Evolutionary conservation across 352 stramenopile species (phyloP), one percentile per base, ranked within the genome.

Genomic region (Phytopythium ostracodes): DNA sequence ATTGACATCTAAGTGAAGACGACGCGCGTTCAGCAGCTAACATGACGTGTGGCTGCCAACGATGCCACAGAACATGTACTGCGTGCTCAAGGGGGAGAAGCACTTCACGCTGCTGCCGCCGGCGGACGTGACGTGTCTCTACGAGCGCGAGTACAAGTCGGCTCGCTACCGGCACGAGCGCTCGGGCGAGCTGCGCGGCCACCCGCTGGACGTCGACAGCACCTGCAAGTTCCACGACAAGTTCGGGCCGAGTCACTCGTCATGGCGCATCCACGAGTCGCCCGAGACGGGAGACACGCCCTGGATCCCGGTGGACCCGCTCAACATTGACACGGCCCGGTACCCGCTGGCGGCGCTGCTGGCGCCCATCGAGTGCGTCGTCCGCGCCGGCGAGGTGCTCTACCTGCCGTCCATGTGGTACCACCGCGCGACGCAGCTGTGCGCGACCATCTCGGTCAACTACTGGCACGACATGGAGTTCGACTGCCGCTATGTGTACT

Each of bases 11-110:
- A n/a, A n/a, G n/a, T n/a, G n/a, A n/a, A n/a, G n/a, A n/a, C n/a
- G n/a, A n/a, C n/a, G n/a, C 10, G 60, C 22, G 27, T 14, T 2
- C 6, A 4, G 18, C 18, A 8, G 31, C 56, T 55, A 38, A 15
- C 11, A 25, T 50, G n/a, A 58, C 25, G 9, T 31, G 14, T 10
- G 17, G 20, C 29, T 2, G 2, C 25, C 58, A 15, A 44, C 29
- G 29, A 63, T 58, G 25, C 38, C 14, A 12, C 66, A 94, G 81
- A 99, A 99, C 72, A 91, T 99, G 72, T 99, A 99, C 73, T 98
- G 91, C 69, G 96, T 99, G 2, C 79, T 98, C 36, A 92, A 88
- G 47, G 97, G 97, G 20, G 70, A 97, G 60, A 99, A 99, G 62
- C 82, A 98, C 36, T 99, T 99, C 71, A 93, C 90, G 24, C 55